These are phyloP conservation scores for Ophiostoma sp. DNA, from an alignment of 2,329 filamentous ascomycete species.

Conservation along the genomic window DNA sequence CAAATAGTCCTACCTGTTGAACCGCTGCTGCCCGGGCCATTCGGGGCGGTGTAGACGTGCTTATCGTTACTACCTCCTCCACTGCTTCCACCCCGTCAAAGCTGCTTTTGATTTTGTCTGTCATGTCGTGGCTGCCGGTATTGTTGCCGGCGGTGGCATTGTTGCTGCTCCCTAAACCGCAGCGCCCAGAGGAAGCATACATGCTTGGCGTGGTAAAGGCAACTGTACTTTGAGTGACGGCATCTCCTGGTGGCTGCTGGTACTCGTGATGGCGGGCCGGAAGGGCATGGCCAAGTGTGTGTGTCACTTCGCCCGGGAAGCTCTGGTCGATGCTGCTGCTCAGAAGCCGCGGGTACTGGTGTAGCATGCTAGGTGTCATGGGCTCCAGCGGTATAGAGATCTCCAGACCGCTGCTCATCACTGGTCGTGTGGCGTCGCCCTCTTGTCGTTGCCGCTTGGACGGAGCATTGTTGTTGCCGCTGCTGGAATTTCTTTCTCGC, in stretches of 20 bases:
- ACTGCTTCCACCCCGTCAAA: not conserved
- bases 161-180: not conserved
- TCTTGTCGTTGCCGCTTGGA: slow-evolving; percentile 16
- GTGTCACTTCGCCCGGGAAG: slow-evolving; percentile 1
- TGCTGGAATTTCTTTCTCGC: not conserved
- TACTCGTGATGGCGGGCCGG: not conserved
- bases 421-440: slow-evolving; percentile 19
- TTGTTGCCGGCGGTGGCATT: not conserved
- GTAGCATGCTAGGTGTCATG: slow-evolving; percentile 37
- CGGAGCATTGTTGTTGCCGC: not conserved
- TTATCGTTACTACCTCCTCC: not conserved
- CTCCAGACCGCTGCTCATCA: slow-evolving; percentile 18
- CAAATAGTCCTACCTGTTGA: no score
- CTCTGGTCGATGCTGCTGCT: slow-evolving; percentile 21
- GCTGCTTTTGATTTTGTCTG: no score
- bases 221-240: slow-evolving; percentile 32
- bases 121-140: no score
- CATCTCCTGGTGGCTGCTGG: slow-evolving; percentile 29
- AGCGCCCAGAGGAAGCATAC: slow-evolving; percentile 27
- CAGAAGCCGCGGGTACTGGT: slow-evolving; percentile 33
- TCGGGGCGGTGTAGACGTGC: not conserved
- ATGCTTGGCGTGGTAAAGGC: slow-evolving; percentile 36
- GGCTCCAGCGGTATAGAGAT: slow-evolving; percentile 33
- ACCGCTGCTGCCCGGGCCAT: not conserved
- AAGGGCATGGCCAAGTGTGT: slow-evolving; percentile 16